Percentiles rank a stretch among this genome's conserved stretches.
These are phyloP conservation scores for Handroanthus guayacan DNA, from an alignment of 257 asterid genomes.

Conservation along the genomic window DNA sequence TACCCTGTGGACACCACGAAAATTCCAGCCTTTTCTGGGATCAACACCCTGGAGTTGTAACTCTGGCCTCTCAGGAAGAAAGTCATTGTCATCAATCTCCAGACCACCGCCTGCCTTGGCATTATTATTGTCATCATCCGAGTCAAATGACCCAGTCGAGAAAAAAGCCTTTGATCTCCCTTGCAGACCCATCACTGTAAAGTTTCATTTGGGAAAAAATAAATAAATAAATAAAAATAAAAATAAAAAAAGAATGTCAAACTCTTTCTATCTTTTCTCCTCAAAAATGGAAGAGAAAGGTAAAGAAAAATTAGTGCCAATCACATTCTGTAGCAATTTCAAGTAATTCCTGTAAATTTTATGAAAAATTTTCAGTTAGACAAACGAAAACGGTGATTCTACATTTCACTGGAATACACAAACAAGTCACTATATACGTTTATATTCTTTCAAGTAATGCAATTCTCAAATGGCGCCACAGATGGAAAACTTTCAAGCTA, in stretches of 20 bases:
- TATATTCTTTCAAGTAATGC: not conserved
- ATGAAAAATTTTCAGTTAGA: not conserved
- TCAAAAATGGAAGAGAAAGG: too few species aligned
- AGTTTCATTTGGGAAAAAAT: too few species aligned
- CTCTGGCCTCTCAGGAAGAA: slow-evolving; percentile 65
- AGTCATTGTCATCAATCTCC: slow-evolving; percentile 61
- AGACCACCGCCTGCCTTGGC: slow-evolving; percentile 33
- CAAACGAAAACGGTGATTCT: not conserved
- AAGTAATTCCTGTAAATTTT: not conserved
- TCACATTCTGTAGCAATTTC: slow-evolving; percentile 1
- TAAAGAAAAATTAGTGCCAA: not conserved
- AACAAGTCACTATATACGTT: not conserved
- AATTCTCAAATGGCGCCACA: not conserved
- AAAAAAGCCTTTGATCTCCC: slow-evolving; percentile 55
- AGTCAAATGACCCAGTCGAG: slow-evolving; percentile 57
- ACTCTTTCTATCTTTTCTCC: not conserved
- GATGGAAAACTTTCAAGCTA: slow-evolving; percentile 18
- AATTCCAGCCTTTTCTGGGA: slow-evolving; percentile 93
- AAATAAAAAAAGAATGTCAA: not conserved
- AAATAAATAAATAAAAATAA: not conserved
- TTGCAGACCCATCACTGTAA: slow-evolving; percentile 53
- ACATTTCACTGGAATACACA: slow-evolving; percentile 4
- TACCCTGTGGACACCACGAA: slow-evolving; percentile 96
- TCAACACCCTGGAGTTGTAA: slow-evolving; percentile 82
- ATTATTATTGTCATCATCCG: slow-evolving; percentile 46